Conservation (phyloP, 345 rosid species). For the Adansonia digitata region DNA sequence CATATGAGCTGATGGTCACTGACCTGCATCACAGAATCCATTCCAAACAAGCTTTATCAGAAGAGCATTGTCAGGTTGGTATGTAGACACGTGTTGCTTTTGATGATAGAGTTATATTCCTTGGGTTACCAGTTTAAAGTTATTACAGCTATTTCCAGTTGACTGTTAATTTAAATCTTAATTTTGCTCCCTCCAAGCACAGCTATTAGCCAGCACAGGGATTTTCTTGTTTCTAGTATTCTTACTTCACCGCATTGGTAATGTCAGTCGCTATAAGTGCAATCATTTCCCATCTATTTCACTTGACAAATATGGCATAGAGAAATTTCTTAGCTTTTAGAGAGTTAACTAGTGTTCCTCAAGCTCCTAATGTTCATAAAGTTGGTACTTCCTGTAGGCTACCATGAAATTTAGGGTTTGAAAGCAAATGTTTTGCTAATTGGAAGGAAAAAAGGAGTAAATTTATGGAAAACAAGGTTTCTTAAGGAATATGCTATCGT, state of each 20-base stretch:
- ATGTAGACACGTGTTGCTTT: neutral
- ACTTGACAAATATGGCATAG: neutral
- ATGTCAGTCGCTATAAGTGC: neutral
- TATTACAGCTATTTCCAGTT: neutral
- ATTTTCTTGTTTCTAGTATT: neutral
- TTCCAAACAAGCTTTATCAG: too few species aligned
- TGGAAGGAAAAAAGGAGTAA: neutral
- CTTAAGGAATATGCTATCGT: neutral
- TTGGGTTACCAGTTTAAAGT: neutral
- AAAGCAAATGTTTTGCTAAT: neutral
- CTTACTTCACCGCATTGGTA: neutral
- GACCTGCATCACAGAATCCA: slow-evolving; percentile 63
- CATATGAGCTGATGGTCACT: slow-evolving; percentile 74
- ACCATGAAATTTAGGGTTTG: neutral
- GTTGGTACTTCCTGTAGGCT: neutral
- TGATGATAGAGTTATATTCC: neutral
- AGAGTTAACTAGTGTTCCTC: neutral
- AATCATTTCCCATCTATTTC: neutral
- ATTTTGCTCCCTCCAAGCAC: neutral
- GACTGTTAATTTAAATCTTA: neutral
- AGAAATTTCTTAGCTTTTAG: neutral
- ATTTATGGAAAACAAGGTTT: neutral
- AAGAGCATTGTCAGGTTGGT: slow-evolving; percentile 78
- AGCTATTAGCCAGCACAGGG: neutral
- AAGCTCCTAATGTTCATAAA: neutral